Base-by-base conservation (phyloP, 768 basidiomycete genomes). In the Leccinum incarnatum region DNA sequence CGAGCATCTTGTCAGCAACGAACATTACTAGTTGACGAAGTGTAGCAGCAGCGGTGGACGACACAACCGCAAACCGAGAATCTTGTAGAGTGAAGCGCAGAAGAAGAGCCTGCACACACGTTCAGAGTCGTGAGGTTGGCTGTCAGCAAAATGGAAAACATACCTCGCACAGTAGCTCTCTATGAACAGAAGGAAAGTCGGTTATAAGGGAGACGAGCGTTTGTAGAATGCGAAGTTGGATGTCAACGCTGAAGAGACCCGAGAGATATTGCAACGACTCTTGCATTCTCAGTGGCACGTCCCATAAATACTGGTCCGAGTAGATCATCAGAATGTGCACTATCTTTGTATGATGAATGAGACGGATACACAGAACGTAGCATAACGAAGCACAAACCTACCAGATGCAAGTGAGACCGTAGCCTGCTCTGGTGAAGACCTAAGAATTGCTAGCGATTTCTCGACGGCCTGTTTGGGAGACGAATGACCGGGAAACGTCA, bases 21-120 rank as follows among this genome's bases (percentile, higher is more conserved):
- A 98, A 91, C 95, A 99, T 98, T 51, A 98, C 93, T 2, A 98
- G 81, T 70, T 98, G 96, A 2, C 95, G 88, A 4, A 98, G 82
- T 0, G 95, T 98, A 0, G 96, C 96, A 2, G 95, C 95, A 2
- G 96, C 96, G 3, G 96, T 98, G 0, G 93, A 95, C 3, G 95
- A 96, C 7, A 99, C 96, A 23, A 98, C 96, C 0, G 94, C 91
- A 27, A 95, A 97, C 62, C 92, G 87, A 1, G 93, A 95, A 58
- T 98, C 97, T 73, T 98, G 95, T 25, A 98, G 77, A 71, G 87
- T 93, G 82, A 98, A 98, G 68, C 95, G 98, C 7, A 98, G 76
- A n/a, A 96, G 76, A 0, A 98, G 78, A 0, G 93, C 93, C 93
- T 96, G 65, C 9, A 42, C 8, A 49, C 19, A 15, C 49, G 56